Percentiles rank a stretch among this genome's conserved stretches.
phyloP scores from a whole-genome alignment of 2,329 filamentous ascomycete species.

The Aspergillus novoparasiticus region DNA sequence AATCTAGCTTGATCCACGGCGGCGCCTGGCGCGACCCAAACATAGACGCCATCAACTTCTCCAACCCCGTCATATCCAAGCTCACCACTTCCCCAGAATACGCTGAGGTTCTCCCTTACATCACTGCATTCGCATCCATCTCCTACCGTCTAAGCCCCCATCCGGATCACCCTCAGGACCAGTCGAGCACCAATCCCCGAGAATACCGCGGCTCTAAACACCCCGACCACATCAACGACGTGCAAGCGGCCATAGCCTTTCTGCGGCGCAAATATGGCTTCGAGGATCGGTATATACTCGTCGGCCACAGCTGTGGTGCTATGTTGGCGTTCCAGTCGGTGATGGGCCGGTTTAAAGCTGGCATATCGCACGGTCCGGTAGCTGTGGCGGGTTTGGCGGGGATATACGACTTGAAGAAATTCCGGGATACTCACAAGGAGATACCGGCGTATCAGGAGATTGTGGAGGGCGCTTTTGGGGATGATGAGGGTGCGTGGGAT shows the following conservation, averaged over 20 bases:
- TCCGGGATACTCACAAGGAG: conserved; percentile 37
- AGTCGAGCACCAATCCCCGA: conserved; percentile 24
- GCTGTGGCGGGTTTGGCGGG: conserved; percentile 48
- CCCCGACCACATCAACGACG: conserved; percentile 49
- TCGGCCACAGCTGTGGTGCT: conserved; percentile 51
- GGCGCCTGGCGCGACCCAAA: conserved; percentile 53
- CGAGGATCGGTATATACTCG: conserved; percentile 44
- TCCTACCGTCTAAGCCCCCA: conserved; percentile 51
- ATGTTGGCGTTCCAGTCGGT: conserved; percentile 49
- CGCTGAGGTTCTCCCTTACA: conserved; percentile 21
- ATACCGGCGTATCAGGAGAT: conserved; percentile 43
- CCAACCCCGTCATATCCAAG: conserved; percentile 34
- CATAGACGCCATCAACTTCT: conserved; percentile 39
- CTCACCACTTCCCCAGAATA: conserved; percentile 29
- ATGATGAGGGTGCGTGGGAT: conserved; percentile 40
- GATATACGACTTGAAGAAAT: conserved; percentile 46
- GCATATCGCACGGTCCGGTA: conserved; percentile 27
- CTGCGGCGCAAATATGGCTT: conserved; percentile 45
- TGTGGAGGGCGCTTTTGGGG: conserved; percentile 47
- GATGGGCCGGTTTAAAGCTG: conserved; percentile 34
- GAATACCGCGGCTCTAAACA: conserved; percentile 43
- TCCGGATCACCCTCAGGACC: conserved; percentile 42
- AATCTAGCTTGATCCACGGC: conserved; percentile 49
- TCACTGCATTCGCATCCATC: conserved; percentile 48
- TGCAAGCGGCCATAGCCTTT: conserved; percentile 42